Evolutionary conservation across 2,329 filamentous ascomycete genomes (phyloP).

Genomic region (Nemania diffusa): DNA sequence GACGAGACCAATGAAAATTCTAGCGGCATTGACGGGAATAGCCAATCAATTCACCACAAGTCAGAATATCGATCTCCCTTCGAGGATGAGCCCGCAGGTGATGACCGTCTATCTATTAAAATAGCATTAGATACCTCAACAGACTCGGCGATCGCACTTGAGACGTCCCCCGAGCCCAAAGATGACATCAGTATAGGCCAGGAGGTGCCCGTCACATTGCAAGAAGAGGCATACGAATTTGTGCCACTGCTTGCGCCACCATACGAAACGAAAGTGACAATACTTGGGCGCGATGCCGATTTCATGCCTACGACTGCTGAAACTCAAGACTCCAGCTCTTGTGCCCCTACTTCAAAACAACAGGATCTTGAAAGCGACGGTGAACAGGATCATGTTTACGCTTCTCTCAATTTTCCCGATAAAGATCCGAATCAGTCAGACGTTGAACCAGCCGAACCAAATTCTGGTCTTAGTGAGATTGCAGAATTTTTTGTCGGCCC

Average conservation of each 20-base stretch:
- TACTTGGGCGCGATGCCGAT: constrained; percentile 59
- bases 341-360: constrained; percentile 9
- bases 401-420: constrained; percentile 15
- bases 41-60: constrained; percentile 45
- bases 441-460: constrained; percentile 40
- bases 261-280: constrained; percentile 61
- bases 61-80: constrained; percentile 63
- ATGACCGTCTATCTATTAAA: constrained; percentile 54
- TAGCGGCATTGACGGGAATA: constrained; percentile 32
- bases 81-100: constrained; percentile 55
- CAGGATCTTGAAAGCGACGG: constrained; percentile 23
- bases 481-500: constrained; percentile 49
- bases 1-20: constrained; percentile 37
- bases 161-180: constrained; percentile 44
- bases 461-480: constrained; percentile 45
- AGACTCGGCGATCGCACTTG: constrained; percentile 37
- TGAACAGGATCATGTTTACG: constrained; percentile 30
- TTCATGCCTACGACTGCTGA: constrained; percentile 43
- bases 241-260: constrained; percentile 52
- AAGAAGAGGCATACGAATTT: constrained; percentile 54
- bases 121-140: constrained; percentile 54
- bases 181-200: constrained; percentile 43
- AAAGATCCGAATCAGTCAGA: constrained; percentile 24
- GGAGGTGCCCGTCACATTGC: constrained; percentile 49
- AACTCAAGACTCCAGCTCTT: constrained; percentile 18